Evolutionary conservation across 2,329 filamentous ascomycete species (phyloP).

Genomic region (Aureobasidium lini): DNA sequence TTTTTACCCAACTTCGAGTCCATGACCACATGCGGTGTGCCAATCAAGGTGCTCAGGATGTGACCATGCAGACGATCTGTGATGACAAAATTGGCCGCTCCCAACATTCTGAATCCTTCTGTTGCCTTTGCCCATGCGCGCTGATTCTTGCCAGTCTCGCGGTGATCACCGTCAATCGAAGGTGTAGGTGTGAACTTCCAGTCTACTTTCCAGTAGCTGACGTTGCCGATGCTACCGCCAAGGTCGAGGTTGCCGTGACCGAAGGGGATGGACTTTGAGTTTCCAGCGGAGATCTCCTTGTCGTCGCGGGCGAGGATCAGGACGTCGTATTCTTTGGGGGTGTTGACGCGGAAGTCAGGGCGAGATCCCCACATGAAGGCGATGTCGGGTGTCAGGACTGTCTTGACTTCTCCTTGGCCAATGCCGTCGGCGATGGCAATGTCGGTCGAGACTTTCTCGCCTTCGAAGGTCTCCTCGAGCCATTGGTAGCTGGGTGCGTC

Average conservation of each 20-base stretch:
- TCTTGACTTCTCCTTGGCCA: slow-evolving; percentile 8
- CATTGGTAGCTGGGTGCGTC: slow-evolving; percentile 3
- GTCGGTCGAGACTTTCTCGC: neutral
- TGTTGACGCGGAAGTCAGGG: slow-evolving; percentile 7
- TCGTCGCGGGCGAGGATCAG: slow-evolving; percentile 12
- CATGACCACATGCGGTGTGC: slow-evolving; percentile 9
- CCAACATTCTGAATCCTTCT: slow-evolving; percentile 9
- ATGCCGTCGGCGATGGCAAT: neutral
- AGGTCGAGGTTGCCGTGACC: slow-evolving; percentile 6
- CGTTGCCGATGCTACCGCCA: slow-evolving; percentile 6
- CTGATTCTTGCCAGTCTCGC: slow-evolving; percentile 7
- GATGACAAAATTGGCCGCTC: slow-evolving; percentile 12
- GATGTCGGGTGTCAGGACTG: slow-evolving; percentile 3
- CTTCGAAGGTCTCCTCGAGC: slow-evolving; percentile 1
- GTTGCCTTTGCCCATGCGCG: slow-evolving; percentile 11
- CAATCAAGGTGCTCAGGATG: slow-evolving; percentile 11
- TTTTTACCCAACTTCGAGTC: slow-evolving; percentile 13
- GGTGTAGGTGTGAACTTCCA: slow-evolving; percentile 10
- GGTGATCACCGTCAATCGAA: neutral
- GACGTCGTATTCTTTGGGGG: slow-evolving; percentile 5
- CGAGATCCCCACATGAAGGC: slow-evolving; percentile 12
- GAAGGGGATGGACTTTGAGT: slow-evolving; percentile 7
- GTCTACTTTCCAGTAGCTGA: slow-evolving; percentile 12
- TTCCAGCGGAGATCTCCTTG: neutral
- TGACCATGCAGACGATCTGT: slow-evolving; percentile 12